Evolutionary conservation across 2,329 filamentous ascomycete genomes (phyloP).

Genomic region (Penicillium sclerotigenum): DNA sequence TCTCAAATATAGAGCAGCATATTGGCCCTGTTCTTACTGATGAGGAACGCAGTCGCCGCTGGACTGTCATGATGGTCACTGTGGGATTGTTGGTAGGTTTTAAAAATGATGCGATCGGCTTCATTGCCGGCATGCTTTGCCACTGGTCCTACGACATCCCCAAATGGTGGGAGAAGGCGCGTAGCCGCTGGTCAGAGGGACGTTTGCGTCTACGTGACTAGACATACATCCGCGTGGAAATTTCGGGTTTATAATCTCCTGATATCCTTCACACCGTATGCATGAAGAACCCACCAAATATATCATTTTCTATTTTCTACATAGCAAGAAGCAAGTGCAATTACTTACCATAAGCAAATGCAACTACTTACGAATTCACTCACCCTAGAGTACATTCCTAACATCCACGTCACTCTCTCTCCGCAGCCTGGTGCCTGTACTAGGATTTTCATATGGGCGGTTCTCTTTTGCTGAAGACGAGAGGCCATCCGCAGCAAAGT

Average conservation of each 20-base stretch:
- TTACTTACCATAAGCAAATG: not conserved
- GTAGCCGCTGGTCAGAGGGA: slow-evolving; percentile 30
- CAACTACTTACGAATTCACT: not conserved
- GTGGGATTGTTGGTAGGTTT: slow-evolving; percentile 79
- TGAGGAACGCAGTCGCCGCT: slow-evolving; percentile 68
- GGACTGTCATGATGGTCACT: slow-evolving; percentile 88
- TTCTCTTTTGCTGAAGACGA: slow-evolving; percentile 7
- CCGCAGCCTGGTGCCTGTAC: slow-evolving; percentile 16
- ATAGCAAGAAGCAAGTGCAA: not conserved
- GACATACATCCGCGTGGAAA: not conserved
- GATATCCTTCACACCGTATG: not conserved
- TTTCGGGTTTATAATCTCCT: not conserved
- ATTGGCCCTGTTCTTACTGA: slow-evolving; percentile 52
- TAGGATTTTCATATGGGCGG: slow-evolving; percentile 20
- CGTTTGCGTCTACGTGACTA: slow-evolving; percentile 26
- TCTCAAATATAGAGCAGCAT: slow-evolving; percentile 39
- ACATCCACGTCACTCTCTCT: slow-evolving; percentile 19
- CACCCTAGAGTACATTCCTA: slow-evolving; percentile 6
- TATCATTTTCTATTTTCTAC: not conserved
- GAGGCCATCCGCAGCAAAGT: slow-evolving; percentile 9
- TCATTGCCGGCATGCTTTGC: slow-evolving; percentile 75
- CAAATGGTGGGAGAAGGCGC: slow-evolving; percentile 22
- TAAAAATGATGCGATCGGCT: slow-evolving; percentile 85
- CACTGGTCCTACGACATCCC: slow-evolving; percentile 62
- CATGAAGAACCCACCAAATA: not conserved